Conservation (phyloP, 2,329 filamentous ascomycete species). For the Sporothrix sp. region DNA sequence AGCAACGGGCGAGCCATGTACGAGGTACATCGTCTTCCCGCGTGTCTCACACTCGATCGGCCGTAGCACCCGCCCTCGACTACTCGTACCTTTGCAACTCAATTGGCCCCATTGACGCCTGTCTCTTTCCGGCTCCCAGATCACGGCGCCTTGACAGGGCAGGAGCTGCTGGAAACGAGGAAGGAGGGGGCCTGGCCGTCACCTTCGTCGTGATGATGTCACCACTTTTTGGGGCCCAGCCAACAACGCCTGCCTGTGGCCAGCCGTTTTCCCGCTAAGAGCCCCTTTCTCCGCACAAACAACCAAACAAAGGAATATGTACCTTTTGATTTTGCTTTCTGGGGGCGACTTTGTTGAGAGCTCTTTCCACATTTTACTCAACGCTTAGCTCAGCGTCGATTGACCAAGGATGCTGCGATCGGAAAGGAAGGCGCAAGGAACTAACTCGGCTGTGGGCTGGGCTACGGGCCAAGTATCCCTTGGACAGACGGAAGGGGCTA, state of each 20-base stretch:
- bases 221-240: not conserved
- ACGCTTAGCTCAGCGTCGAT: conserved; percentile 6
- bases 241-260: not conserved
- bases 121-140: not conserved
- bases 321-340: too few species aligned
- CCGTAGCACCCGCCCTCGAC: too few species aligned
- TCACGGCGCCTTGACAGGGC: not conserved
- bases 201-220: conserved; percentile 10
- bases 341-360: too few species aligned
- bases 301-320: too few species aligned
- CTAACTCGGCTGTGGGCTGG: not conserved
- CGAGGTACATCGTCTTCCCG: not conserved
- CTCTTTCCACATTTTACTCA: not conserved
- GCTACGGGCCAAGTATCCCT: too few species aligned
- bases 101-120: not conserved
- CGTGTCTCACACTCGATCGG: not conserved
- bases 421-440: not conserved
- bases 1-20: not conserved
- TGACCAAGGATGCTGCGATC: not conserved
- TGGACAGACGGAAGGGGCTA: too few species aligned
- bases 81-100: too few species aligned
- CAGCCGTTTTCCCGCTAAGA: not conserved
- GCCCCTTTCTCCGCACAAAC: too few species aligned
- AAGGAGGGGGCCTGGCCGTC: conserved; percentile 3
- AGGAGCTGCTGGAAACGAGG: not conserved